These are phyloP conservation scores for Debaryomycetaceae sp. DNA, from an alignment of 1,139 yeast species.

Conservation along the genomic window DNA sequence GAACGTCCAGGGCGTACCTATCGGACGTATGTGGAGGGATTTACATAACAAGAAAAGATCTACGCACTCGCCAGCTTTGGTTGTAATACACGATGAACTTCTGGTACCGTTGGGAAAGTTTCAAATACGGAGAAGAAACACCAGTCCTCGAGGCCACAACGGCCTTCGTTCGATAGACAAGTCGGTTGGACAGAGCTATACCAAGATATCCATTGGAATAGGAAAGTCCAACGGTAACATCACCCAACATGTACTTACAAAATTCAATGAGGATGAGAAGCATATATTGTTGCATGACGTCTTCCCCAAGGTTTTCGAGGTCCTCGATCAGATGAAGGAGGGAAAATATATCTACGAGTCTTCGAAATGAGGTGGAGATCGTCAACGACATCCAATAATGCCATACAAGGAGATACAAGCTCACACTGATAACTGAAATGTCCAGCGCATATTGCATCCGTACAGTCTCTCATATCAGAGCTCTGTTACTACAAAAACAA, in stretches of 20 bases:
- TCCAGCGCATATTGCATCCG: too few species aligned
- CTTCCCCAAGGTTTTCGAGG: slow-evolving; percentile 33
- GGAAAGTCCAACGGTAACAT: slow-evolving; percentile 52
- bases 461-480: too few species aligned
- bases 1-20: slow-evolving; percentile 64
- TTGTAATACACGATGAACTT: slow-evolving; percentile 75
- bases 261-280: slow-evolving; percentile 37
- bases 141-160: slow-evolving; percentile 75
- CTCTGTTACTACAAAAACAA: too few species aligned
- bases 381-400: too few species aligned
- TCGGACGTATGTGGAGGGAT: slow-evolving; percentile 45
- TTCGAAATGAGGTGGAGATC: not conserved
- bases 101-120: slow-evolving; percentile 61
- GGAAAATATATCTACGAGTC: slow-evolving; percentile 30
- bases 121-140: slow-evolving; percentile 52
- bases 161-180: slow-evolving; percentile 61
- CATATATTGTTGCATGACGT: slow-evolving; percentile 29
- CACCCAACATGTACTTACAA: slow-evolving; percentile 58
- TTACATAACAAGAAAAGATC: slow-evolving; percentile 17
- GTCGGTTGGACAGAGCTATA: slow-evolving; percentile 41
- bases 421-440: too few species aligned
- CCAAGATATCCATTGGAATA: slow-evolving; percentile 67
- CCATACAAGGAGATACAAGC: too few species aligned
- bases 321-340: slow-evolving; percentile 31
- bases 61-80: slow-evolving; percentile 33